Base-by-base conservation (phyloP, 228 moss, liverwort and hornwort genomes). In the Sphagnum fallax region DNA sequence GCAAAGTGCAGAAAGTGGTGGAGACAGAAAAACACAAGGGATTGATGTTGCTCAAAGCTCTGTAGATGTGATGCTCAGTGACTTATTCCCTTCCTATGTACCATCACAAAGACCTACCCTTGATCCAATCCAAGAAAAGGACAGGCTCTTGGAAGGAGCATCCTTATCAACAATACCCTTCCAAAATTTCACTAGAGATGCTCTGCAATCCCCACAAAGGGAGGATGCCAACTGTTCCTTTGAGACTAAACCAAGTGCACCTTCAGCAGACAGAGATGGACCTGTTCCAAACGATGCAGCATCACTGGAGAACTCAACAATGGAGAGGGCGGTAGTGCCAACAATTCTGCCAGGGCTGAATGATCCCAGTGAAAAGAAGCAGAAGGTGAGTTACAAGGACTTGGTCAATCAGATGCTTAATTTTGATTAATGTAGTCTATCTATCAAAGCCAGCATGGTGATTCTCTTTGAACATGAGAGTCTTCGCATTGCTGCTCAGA, bases 41-140 rank as follows among this genome's bases (percentile, higher is more conserved):
- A 32, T 32, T 32, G 32, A 80, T 8, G 49, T 68, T 49, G 69
- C 77, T 49, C 77, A 77, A 63, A 79, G 74, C 53, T 74, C 75
- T 32, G 72, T 81, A 16, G 76, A 87, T 66, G 78, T 53, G 32
- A 78, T 87, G 83, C 76, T 87, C 60, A 67, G 60, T 49, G 80
- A 80, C 65, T 71, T 87, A 61, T 60, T 87, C 51, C 87, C 87
- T n/a, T 65, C 76, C 6, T 83, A 81, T 65, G 47, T 18, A 62
- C 61, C 68, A 32, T 48, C 67, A 62, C 68, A 65, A 62, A 52
- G 74, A 61, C 60, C 48, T 51, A 58, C 64, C 68, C 52, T 61
- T 11, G 61, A 60, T 13, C 11, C 48, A 14, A 67, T 74, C 32
- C 32, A 32, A 51, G 67, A 64, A 15, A 66, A 59, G 9, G 70